phyloP scores from a whole-genome alignment of 2,329 filamentous ascomycete genomes.

The Taxawa tesnikishii region DNA sequence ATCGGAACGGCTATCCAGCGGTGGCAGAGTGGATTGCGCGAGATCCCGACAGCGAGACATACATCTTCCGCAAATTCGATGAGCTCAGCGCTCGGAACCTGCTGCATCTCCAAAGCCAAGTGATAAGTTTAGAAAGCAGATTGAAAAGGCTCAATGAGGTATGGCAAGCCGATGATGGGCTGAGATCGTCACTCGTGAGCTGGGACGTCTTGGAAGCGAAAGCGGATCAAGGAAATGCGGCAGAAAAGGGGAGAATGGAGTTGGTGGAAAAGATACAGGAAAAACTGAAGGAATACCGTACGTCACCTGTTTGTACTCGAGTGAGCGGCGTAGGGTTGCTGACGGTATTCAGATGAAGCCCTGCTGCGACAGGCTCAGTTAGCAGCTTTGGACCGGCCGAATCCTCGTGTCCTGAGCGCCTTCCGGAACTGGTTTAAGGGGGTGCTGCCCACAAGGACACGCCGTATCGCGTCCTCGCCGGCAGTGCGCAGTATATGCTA shows the following conservation, averaged over 20 bases:
- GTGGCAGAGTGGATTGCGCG: too few relatives aligned
- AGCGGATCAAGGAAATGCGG: slow-evolving; percentile 1
- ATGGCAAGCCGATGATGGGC: background rate
- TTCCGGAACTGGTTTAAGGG: too few relatives aligned
- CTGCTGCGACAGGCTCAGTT: slow-evolving; percentile 3
- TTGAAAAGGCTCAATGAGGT: slow-evolving; percentile 3
- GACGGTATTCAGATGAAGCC: background rate
- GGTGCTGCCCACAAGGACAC: too few relatives aligned
- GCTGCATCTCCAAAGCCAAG: slow-evolving; percentile 5
- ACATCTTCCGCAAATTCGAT: slow-evolving; percentile 5
- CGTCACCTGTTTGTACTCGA: background rate
- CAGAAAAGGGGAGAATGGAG: slow-evolving; percentile 1
- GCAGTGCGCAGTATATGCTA: too few relatives aligned
- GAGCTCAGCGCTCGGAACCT: slow-evolving; percentile 3
- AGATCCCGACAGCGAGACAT: too few relatives aligned
- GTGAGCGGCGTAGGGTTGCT: background rate
- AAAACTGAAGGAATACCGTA: slow-evolving; percentile 7
- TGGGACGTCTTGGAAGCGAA: slow-evolving; percentile 2
- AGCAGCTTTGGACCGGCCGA: slow-evolving; percentile 1
- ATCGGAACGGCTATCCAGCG: too few relatives aligned
- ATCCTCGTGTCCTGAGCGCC: too few relatives aligned
- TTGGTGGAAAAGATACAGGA: slow-evolving; percentile 2
- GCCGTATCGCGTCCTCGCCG: too few relatives aligned
- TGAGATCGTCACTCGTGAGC: background rate
- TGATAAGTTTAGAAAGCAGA: slow-evolving; percentile 3